Evolutionary conservation across 345 rosid genomes (phyloP).

Genomic region (Populus alba): DNA sequence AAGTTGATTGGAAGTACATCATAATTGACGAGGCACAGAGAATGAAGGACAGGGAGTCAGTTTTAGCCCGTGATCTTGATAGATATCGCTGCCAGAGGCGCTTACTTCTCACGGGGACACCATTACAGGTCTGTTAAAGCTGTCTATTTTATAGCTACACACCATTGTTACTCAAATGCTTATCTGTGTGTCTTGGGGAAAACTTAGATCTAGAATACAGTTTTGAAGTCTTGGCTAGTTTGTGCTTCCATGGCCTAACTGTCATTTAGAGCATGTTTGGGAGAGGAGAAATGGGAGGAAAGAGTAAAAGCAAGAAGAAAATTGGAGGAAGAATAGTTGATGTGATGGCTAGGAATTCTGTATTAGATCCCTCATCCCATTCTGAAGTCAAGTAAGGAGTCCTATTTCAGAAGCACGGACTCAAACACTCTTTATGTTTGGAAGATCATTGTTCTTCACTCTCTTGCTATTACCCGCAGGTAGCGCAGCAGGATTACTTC

Average conservation of each 20-base stretch:
- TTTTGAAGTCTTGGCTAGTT: not conserved
- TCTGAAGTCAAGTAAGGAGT: not conserved
- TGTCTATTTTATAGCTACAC: not conserved
- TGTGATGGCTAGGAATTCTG: not conserved
- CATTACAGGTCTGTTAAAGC: conserved; percentile 78
- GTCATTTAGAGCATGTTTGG: not conserved
- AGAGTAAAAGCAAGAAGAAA: not conserved
- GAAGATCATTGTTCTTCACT: too few species aligned
- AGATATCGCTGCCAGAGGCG: conserved; percentile 98
- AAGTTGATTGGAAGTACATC: conserved; percentile 96
- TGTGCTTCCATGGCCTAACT: not conserved
- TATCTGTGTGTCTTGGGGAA: not conserved
- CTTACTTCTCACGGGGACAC: conserved; percentile 98
- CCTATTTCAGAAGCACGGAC: too few species aligned
- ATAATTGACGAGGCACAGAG: conserved; percentile 99
- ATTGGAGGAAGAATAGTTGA: not conserved
- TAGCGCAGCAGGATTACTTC: not conserved
- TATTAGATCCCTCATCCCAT: not conserved
- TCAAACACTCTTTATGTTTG: too few species aligned
- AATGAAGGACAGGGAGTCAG: conserved; percentile 99
- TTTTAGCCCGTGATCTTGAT: conserved; percentile 99
- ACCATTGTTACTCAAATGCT: not conserved
- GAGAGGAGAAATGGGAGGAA: not conserved
- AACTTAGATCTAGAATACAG: not conserved
- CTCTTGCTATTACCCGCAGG: too few species aligned